Evolutionary conservation across 148 eudicot genomes (phyloP), one percentile per base, ranked within the genome.

Genomic region (Spergularia marina): DNA sequence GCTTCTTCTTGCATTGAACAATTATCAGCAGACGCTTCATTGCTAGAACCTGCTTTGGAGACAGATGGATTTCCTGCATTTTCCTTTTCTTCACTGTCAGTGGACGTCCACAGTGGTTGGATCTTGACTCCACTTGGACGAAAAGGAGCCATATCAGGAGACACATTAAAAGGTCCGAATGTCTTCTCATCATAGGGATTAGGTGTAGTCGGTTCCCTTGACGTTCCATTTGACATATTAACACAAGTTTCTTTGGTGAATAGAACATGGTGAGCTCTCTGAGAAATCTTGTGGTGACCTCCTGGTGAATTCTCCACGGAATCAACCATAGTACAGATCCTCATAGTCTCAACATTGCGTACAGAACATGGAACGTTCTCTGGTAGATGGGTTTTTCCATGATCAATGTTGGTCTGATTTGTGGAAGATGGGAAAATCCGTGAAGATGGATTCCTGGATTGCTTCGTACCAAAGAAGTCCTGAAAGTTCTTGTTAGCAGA

Each of bases 11-110:
- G 91, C 89, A 85, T 73, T 65, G 85, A 79, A 63, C 88, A 87
- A 62, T 93, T 85, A 57, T 91, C 96, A 40, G 88, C 87, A 39
- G 92, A 91, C 15, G 89, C 84, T 73, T 94, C 96, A 78, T 85
- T 83, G 82, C 80, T 85, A 73, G 79, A 68, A 68, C 25, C 51
- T 36, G 76, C 78, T 80, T 84, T 85, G 61, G 75, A 72, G 68
- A 83, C 66, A 54, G 68, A 64, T 18, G 78, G 69, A 76, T 79
- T 78, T 15, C 77, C 82, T 44, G 52, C 52, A 68, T 79, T 80
- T 73, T 82, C 78, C 71, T 80, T 82, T 52, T 77, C 89, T 77
- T 83, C 89, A 74, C 89, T 82, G 25, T 86, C 89, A 39, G 86
- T 76, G 34, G 87, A 85, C 81, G 83, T 83, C 79, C 79, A 84